Conservation (phyloP, 345 rosid genomes). For the Eucalyptus curtisii region DNA sequence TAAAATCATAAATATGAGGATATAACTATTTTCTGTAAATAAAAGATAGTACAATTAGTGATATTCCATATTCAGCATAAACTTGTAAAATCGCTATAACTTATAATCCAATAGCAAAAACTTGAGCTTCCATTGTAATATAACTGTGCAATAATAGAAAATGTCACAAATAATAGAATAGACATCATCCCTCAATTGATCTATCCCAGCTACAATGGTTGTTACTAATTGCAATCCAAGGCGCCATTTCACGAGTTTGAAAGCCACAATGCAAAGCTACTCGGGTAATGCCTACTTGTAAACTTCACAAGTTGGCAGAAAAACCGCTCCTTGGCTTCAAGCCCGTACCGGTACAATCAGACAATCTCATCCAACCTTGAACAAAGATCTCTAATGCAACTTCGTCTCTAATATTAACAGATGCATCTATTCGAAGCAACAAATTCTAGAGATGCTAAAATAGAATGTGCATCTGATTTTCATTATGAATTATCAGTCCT, state of each 20-base stretch:
- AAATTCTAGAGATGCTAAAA: neutral
- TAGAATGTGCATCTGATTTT: neutral
- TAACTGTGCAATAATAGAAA: neutral
- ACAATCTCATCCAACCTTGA: neutral
- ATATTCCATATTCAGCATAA: neutral
- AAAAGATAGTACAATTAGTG: neutral
- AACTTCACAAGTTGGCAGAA: neutral
- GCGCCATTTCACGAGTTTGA: neutral
- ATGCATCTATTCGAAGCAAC: neutral
- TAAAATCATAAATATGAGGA: neutral
- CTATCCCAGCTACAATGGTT: neutral
- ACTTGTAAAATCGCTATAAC: neutral
- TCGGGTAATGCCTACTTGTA: neutral
- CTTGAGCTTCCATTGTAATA: neutral
- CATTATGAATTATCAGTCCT: neutral
- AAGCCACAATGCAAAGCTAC: neutral
- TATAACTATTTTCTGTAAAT: rapidly evolving
- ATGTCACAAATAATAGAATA: neutral
- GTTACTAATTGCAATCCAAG: neutral
- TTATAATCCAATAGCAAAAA: neutral
- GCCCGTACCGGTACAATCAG: neutral
- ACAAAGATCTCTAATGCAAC: neutral
- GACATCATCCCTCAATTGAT: neutral
- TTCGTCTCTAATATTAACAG: neutral
- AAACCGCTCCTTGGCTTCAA: neutral